Evolutionary conservation across 1,139 yeast species (phyloP).

Genomic region (Kodamaea fungicola): DNA sequence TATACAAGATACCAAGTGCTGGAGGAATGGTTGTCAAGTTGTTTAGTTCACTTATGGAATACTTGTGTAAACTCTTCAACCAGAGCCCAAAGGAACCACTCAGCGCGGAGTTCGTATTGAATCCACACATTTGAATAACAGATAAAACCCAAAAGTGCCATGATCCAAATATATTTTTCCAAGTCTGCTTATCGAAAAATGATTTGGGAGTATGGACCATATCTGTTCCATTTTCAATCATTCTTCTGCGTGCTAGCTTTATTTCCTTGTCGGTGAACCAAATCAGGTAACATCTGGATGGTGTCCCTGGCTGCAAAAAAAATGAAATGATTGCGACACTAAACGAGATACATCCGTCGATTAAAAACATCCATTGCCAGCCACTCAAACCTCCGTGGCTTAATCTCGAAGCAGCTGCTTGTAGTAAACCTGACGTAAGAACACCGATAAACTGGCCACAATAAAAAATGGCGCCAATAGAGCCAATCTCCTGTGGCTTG

Average conservation of each 20-base stretch:
- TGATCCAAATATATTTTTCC: slow-evolving; percentile 19
- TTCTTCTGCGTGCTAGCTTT: slow-evolving; percentile 20
- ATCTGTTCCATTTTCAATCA: slow-evolving; percentile 24
- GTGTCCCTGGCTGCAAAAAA: slow-evolving; percentile 29
- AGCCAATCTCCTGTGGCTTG: slow-evolving; percentile 22
- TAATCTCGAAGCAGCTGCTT: slow-evolving; percentile 20
- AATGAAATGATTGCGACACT: slow-evolving; percentile 23
- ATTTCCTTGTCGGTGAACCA: slow-evolving; percentile 30
- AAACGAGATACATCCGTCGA: slow-evolving; percentile 25
- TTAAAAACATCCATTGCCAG: slow-evolving; percentile 30
- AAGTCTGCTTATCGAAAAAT: slow-evolving; percentile 20
- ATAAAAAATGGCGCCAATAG: slow-evolving; percentile 25
- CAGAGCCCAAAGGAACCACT: slow-evolving; percentile 44
- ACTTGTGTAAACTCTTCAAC: slow-evolving; percentile 45
- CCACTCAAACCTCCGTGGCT: slow-evolving; percentile 16
- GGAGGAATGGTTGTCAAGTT: slow-evolving; percentile 43
- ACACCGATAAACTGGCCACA: slow-evolving; percentile 28
- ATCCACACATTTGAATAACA: slow-evolving; percentile 19
- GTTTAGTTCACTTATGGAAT: slow-evolving; percentile 35
- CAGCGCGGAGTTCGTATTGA: slow-evolving; percentile 37
- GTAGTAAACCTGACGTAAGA: slow-evolving; percentile 25
- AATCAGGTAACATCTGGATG: slow-evolving; percentile 24
- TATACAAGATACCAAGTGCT: slow-evolving; percentile 47
- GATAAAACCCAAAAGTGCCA: slow-evolving; percentile 24
- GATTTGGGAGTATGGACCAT: slow-evolving; percentile 15